phyloP scores from a whole-genome alignment of 805 yeast species.

The Metschnikowia koreensis region DNA sequence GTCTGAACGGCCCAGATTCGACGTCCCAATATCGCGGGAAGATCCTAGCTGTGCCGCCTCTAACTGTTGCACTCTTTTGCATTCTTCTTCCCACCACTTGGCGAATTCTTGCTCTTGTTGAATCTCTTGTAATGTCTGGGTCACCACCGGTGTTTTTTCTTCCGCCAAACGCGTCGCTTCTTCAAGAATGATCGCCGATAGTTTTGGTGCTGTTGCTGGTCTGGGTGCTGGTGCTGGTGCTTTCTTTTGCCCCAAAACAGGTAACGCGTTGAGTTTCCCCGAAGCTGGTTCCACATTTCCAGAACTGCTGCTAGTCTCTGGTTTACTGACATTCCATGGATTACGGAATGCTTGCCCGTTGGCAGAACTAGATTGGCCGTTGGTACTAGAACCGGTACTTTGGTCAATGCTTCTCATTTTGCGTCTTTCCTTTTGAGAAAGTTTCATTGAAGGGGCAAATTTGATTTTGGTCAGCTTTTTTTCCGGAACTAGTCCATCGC shows the following conservation, averaged over 20 bases:
- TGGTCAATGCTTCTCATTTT: conserved; percentile 27
- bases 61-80: conserved; percentile 54
- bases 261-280: conserved; percentile 13
- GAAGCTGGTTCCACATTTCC: neutral
- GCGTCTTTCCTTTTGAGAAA: conserved; percentile 63
- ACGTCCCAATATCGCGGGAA: neutral
- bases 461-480: conserved; percentile 27
- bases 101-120: conserved; percentile 83
- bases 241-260: conserved; percentile 21
- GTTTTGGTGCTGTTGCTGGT: conserved; percentile 14
- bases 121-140: conserved; percentile 59
- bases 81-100: conserved; percentile 84
- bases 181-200: conserved; percentile 46
- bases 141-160: conserved; percentile 29
- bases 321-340: conserved; percentile 10
- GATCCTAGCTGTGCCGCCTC: neutral
- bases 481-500: conserved; percentile 11
- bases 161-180: conserved; percentile 37
- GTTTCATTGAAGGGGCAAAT: conserved; percentile 38
- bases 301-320: neutral
- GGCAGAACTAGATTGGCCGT: neutral
- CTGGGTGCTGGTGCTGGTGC: neutral
- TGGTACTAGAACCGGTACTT: neutral
- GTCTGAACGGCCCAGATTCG: neutral
- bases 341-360: conserved; percentile 5